phyloP scores from a whole-genome alignment of 768 basidiomycete species.

The Kwoniella dejecticola region DNA sequence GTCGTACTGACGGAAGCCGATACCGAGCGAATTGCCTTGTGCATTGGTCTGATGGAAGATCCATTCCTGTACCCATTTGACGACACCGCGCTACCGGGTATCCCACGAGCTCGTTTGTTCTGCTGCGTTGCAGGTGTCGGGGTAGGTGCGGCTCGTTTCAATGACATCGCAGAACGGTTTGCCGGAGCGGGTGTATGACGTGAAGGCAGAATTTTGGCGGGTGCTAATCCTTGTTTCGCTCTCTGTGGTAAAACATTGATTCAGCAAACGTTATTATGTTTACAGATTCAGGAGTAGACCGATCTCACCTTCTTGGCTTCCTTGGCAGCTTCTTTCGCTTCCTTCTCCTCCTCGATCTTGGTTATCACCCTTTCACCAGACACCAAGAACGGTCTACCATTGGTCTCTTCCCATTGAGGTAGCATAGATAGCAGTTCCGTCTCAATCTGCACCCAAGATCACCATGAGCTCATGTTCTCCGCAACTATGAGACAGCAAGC shows the following conservation, averaged over 20 bases:
- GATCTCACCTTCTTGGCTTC: constrained; percentile 68
- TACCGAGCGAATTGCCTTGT: neutral
- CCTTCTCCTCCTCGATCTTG: constrained; percentile 71
- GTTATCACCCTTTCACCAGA: constrained; percentile 80
- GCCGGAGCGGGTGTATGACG: constrained; percentile 20
- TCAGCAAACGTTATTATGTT: no score
- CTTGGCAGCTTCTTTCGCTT: constrained; percentile 67
- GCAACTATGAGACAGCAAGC: no score
- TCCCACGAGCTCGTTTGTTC: constrained; percentile 6
- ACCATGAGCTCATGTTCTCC: no score
- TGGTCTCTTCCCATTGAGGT: constrained; percentile 81
- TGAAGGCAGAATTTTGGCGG: constrained; percentile 30
- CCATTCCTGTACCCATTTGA: neutral
- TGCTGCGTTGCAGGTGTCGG: constrained; percentile 40
- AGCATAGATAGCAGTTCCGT: constrained; percentile 76
- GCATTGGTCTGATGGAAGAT: constrained; percentile 10
- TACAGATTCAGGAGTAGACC: no score
- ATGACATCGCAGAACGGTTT: constrained; percentile 10
- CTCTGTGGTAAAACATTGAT: constrained; percentile 22
- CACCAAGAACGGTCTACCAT: constrained; percentile 75
- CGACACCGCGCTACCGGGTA: neutral
- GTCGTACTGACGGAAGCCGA: constrained; percentile 3
- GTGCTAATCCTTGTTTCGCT: constrained; percentile 41
- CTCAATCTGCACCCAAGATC: constrained; percentile 69
- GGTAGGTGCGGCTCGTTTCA: constrained; percentile 48